These are phyloP conservation scores for Geotrichum histeridarum DNA, from an alignment of 1,139 yeast genomes.

Conservation along the genomic window DNA sequence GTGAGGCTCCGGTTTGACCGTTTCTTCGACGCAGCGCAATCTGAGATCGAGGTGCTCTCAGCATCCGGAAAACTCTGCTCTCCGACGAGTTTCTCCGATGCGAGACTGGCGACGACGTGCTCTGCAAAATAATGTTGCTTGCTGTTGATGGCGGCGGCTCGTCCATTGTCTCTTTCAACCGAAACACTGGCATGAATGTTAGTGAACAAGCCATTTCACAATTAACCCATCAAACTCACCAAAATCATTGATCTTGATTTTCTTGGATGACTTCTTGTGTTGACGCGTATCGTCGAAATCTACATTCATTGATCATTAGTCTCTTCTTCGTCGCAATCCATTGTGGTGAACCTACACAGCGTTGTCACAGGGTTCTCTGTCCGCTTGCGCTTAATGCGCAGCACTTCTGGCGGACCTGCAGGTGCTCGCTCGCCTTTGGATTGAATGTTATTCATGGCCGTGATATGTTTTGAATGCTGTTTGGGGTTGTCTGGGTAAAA, in stretches of 20 bases:
- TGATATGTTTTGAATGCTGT: neutral
- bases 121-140: neutral
- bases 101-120: neutral
- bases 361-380: slow-evolving; percentile 86
- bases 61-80: slow-evolving; percentile 5
- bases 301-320: neutral
- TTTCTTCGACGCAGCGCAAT: neutral
- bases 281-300: slow-evolving; percentile 12
- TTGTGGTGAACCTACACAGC: slow-evolving; percentile 40
- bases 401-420: neutral
- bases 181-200: slow-evolving; percentile 43
- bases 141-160: slow-evolving; percentile 32
- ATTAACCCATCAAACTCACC: slow-evolving; percentile 28
- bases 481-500: neutral
- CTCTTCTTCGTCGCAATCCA: neutral
- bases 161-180: slow-evolving; percentile 58
- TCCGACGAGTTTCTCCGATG: neutral
- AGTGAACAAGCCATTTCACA: neutral
- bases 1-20: neutral
- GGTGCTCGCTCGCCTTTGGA: neutral
- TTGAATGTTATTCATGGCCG: neutral
- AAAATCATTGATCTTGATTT: slow-evolving; percentile 13
- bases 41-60: slow-evolving; percentile 4
- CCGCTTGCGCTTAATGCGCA: slow-evolving; percentile 75
- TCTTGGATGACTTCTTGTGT: slow-evolving; percentile 5